Evolutionary conservation across 352 stramenopile genomes (phyloP).

Genomic region (Pythium monospermum): DNA sequence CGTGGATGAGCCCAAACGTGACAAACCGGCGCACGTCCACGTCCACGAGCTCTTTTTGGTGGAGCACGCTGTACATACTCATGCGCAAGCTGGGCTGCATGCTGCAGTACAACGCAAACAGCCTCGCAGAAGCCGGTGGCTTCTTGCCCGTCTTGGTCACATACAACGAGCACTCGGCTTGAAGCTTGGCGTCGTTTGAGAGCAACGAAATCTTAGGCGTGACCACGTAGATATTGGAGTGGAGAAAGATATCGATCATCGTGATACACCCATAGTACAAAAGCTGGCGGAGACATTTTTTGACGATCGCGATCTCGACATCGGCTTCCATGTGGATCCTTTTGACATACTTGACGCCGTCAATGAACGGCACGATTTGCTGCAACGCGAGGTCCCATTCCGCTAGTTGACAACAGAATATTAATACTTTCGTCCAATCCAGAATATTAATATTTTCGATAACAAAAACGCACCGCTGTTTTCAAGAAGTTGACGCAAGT

Average conservation of each 20-base stretch:
- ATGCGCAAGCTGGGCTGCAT: constrained; percentile 79
- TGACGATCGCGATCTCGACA: constrained; percentile 85
- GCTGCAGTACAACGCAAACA: constrained; percentile 85
- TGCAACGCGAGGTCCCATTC: constrained; percentile 86
- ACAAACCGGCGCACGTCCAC: constrained; percentile 82
- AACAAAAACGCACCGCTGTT: constrained; percentile 62
- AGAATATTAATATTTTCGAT: background rate
- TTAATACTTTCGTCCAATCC: background rate
- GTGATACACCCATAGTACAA: constrained; percentile 88
- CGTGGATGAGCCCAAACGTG: constrained; percentile 86
- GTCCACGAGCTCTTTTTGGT: constrained; percentile 55
- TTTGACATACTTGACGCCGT: constrained; percentile 88
- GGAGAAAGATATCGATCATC: constrained; percentile 89
- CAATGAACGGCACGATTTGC: constrained; percentile 89
- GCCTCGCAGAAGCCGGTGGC: constrained; percentile 60
- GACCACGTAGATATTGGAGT: constrained; percentile 87
- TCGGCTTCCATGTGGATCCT: constrained; percentile 86
- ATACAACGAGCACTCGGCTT: constrained; percentile 74
- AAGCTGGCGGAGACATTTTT: constrained; percentile 82
- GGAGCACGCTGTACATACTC: constrained; percentile 79
- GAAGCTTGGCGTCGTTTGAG: constrained; percentile 54
- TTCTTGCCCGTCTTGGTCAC: constrained; percentile 63
- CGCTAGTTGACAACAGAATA: constrained; percentile 25
- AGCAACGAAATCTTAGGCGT: constrained; percentile 57
- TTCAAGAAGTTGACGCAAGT: constrained; percentile 61